Evolutionary conservation across 2,329 filamentous ascomycete genomes (phyloP), one percentile per base, ranked within the genome.

Genomic region (Arthrobotrys sphaeroides): DNA sequence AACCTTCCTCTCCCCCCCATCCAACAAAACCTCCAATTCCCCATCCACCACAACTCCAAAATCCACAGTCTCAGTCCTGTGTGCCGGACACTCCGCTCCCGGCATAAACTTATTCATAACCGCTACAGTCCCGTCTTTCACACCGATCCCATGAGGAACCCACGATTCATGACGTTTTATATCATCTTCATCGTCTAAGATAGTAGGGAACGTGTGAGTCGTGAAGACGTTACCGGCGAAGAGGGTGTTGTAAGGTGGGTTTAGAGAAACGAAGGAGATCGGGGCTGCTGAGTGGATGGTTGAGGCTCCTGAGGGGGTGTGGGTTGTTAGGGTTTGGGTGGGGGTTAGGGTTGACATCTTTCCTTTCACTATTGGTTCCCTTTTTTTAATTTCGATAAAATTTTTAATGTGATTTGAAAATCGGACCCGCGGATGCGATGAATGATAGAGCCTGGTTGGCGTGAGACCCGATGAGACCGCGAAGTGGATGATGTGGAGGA

Each of bases 41-140:
- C 87, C 87, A 77, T 88, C 86, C 5, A 88, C 78, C 1, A 88
- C 83, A 62, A 88, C 83, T 1, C 86, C 87, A 76, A 85, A 88
- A 78, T 88, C 87, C 1, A 88, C 80, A 40, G 83, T 85, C 77
- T 85, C 83, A 0, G 86, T 87, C 10, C 86, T 84, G 77, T 88
- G 87, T 83, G 87, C 85, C 16, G 84, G 80, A 18, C 82, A 82
- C 18, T 80, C 79, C 40, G 83, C 82, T 2, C 80, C 81, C 0
- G 85, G 85, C 0, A 81, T 81, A 77, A 87, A 85, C 78, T 87
- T 85, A 20, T 86, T 84, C 65, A 84, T 82, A 1, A 85, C 83
- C 26, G 83, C 83, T 0, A 86, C 83, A 0, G 82, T 84, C 40
- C 85, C 85, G 2, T 80, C 78, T 3, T 80, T 57, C 0, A 60